Evolutionary conservation across 2,329 filamentous ascomycete genomes (phyloP).

Genomic region (Fusarium fracticaudum): DNA sequence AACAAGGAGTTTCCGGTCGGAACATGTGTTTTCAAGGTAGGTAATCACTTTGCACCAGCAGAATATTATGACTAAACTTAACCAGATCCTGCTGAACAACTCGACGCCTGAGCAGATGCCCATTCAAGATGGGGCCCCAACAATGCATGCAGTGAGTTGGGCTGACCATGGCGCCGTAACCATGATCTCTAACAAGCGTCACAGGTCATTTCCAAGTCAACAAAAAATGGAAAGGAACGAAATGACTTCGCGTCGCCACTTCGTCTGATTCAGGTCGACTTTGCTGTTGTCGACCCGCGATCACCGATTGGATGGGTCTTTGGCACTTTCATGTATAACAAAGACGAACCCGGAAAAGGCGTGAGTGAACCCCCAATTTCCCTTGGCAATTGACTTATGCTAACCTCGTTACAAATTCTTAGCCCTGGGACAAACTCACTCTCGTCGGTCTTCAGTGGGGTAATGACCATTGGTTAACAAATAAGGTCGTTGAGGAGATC

Average conservation of each 20-base stretch:
- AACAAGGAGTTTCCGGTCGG: neutral
- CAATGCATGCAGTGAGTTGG: neutral
- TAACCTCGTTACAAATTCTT: neutral
- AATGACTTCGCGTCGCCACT: neutral
- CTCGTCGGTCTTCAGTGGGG: neutral
- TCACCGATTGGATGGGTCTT: neutral
- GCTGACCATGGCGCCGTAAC: fast-evolving
- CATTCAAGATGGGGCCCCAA: neutral
- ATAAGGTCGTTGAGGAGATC: neutral
- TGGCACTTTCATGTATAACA: neutral
- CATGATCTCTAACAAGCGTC: fast-evolving
- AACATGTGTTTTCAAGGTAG: neutral
- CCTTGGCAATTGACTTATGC: fast-evolving
- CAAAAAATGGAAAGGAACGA: neutral
- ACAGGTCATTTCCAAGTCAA: neutral
- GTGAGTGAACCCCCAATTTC: neutral
- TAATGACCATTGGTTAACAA: neutral
- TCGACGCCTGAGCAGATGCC: neutral
- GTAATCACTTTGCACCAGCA: fast-evolving
- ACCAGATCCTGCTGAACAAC: neutral
- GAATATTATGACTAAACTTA: neutral
- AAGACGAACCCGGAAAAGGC: neutral
- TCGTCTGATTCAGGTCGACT: neutral
- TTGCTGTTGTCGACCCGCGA: neutral
- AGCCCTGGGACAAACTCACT: neutral